A percentile compares a stretch with the other conserved stretches of the same genome.
Conservation (phyloP, 2,329 filamentous ascomycete species). For the Claviceps purpurea region DNA sequence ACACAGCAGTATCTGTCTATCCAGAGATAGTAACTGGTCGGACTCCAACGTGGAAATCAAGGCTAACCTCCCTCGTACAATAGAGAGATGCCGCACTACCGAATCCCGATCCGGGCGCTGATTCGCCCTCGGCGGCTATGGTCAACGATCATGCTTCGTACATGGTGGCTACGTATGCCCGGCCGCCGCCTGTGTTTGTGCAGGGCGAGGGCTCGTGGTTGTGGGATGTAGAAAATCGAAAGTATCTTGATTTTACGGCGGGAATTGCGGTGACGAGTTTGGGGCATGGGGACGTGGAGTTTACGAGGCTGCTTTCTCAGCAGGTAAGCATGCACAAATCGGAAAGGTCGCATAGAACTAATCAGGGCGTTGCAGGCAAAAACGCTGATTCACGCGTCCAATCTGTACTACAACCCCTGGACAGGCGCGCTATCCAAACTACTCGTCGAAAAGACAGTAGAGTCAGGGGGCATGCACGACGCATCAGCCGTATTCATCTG, state of each 20-base stretch:
- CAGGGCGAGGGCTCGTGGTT: slow-evolving; percentile 77
- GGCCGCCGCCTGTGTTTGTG: slow-evolving; percentile 79
- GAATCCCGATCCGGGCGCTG: slow-evolving; percentile 58
- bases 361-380: slow-evolving; percentile 30
- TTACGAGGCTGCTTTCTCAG: slow-evolving; percentile 61
- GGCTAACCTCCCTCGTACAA: background rate
- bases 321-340: slow-evolving; percentile 39
- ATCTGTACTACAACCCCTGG: slow-evolving; percentile 96
- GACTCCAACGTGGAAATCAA: no score
- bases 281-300: slow-evolving; percentile 75
- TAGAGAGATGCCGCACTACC: slow-evolving; percentile 28
- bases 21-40: no score
- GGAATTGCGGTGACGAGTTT: slow-evolving; percentile 92
- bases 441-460: slow-evolving; percentile 67
- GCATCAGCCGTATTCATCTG: slow-evolving; percentile 77
- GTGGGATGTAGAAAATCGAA: slow-evolving; percentile 78
- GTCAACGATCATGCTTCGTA: slow-evolving; percentile 66
- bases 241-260: slow-evolving; percentile 88
- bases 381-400: slow-evolving; percentile 81
- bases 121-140: slow-evolving; percentile 62
- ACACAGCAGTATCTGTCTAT: no score
- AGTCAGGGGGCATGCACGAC: slow-evolving; percentile 70
- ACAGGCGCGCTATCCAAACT: slow-evolving; percentile 79
- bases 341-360: no score
- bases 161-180: slow-evolving; percentile 93